Base-by-base conservation (phyloP, 306 rosid species). In the Cicer chorassanicum region DNA sequence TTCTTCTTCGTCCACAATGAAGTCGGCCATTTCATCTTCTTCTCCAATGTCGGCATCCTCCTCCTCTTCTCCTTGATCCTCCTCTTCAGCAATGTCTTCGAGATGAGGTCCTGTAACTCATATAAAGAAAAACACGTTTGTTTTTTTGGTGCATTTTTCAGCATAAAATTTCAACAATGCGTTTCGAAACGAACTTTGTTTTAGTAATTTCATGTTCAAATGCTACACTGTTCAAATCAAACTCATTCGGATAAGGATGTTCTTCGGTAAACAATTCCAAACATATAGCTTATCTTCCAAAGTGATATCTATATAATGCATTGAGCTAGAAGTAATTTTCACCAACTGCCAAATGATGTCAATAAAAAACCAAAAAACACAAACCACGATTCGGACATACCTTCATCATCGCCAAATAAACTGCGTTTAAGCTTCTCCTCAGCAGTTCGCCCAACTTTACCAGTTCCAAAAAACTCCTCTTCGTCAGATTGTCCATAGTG, bases 21-120 rank as follows among this genome's bases (percentile, higher is more conserved):
- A 94, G 86, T 91, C 98, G 0, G 94, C 98, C 98, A 94, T 94
- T 80, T 93, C 98, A 86, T 94, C 98, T 75, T 90, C 98, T 44
- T 93, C 98, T 70, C 91, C 98, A 56, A 92, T 88, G 83, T 90
- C 97, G 18, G 82, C 98, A 65, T 91, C 98, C 57, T 89, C 96
- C 85, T 93, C 98, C 57, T 92, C 97, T 80, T 91, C 98, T 29
- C 79, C 88, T 40, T 81, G 95, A 75, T 94, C 99, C 88, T 90
- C 97, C 83, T 92, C 99, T 83, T 94, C 99, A 14, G 77, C 97
- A 75, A 92, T 85, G 68, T 92, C 99, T 80, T 94, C 99, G 79
- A 87, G 88, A 56, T 91, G 87, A 81, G 95, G 82, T 70, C 90
- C 97, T 90, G 73, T 36, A 78, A 15, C 69, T 59, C 40, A 77